These are phyloP conservation scores for Hypoxylon sp. DNA, from an alignment of 2,329 filamentous ascomycete genomes.

Conservation along the genomic window DNA sequence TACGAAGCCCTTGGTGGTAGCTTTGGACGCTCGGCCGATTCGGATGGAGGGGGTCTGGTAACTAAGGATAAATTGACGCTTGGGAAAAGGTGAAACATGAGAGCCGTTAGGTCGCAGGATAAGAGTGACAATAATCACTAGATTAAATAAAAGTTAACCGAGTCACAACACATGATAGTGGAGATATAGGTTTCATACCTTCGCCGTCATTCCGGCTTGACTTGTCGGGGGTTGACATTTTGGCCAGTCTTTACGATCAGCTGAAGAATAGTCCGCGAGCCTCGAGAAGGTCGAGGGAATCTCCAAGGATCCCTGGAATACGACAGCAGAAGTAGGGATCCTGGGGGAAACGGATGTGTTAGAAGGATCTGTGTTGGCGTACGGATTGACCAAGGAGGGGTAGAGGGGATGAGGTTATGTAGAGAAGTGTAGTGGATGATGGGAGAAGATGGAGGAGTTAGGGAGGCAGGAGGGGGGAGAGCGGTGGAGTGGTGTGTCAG, in stretches of 20 bases:
- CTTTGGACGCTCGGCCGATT: conserved; percentile 63
- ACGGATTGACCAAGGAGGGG: not conserved
- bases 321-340: not conserved
- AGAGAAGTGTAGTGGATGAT: conserved; percentile 5
- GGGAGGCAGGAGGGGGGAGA: conserved; percentile 17
- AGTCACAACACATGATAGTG: not conserved
- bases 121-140: conserved; percentile 45
- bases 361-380: not conserved
- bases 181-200: conserved; percentile 32
- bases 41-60: conserved; percentile 42
- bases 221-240: conserved; percentile 31
- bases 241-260: not conserved
- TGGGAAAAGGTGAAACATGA: conserved; percentile 24
- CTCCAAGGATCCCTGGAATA: conserved; percentile 15
- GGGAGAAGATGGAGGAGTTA: conserved; percentile 7
- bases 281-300: conserved; percentile 18
- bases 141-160: conserved; percentile 4
- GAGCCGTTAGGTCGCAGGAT: conserved; percentile 28
- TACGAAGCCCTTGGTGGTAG: conserved; percentile 58
- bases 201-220: conserved; percentile 25
- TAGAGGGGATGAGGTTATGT: not conserved
- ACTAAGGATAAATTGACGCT: conserved; percentile 52
- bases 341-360: not conserved
- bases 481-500: conserved; percentile 24
- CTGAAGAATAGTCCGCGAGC: conserved; percentile 7